Base-by-base conservation (phyloP, 116 monocot genomes). In the Thalassia testudinum region DNA sequence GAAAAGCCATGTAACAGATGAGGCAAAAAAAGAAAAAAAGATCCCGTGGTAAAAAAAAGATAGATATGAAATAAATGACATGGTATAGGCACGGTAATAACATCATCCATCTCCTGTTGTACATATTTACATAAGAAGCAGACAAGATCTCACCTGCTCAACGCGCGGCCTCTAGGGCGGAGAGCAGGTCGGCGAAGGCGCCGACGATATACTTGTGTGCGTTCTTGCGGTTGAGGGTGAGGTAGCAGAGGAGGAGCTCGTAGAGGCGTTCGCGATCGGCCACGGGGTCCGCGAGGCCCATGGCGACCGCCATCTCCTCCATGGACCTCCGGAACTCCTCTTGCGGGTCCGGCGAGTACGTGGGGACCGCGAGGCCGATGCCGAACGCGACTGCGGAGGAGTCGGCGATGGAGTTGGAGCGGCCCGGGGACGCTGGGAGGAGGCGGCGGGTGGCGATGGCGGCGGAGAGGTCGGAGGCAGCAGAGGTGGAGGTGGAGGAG, bases 231-330 rank as follows among this genome's bases (percentile, higher is more conserved):
- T 92, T 92, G 65, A 92, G 70, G 8, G 75, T 75, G 20, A 92
- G 87, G 66, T 92, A 92, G 67, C 77, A 87, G 52, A 92, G 69
- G 4, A 92, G 66, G 24, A 92, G 77, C 52, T 92, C 78, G 24
- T 69, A 60, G 52, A 82, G 74, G 43, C 62, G 57, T 19, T 66
- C 68, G 38, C 51, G 1, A 1, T 21, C 30, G 24, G 12, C 42
- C 0, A 0, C 14, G 10, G 54, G 27, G 23, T 47, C 64, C 22
- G 54, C 12, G 14, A 75, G 49, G 48, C 70, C 73, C 34, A 83
- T 59, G 20, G 83, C 75, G 28, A 63, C 65, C 28, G 69, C 78
- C 83, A 86, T 92, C 77, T 86, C 86, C 79, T 71, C 82, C 86
- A 92, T 92, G 37, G 92, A 92, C 19, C 60, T 61, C 44, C 65